A percentile compares a stretch with the other conserved stretches of the same genome.
Evolutionary conservation across 176 grass and related monocot genomes (phyloP).

Genomic region (Bromus sterilis): DNA sequence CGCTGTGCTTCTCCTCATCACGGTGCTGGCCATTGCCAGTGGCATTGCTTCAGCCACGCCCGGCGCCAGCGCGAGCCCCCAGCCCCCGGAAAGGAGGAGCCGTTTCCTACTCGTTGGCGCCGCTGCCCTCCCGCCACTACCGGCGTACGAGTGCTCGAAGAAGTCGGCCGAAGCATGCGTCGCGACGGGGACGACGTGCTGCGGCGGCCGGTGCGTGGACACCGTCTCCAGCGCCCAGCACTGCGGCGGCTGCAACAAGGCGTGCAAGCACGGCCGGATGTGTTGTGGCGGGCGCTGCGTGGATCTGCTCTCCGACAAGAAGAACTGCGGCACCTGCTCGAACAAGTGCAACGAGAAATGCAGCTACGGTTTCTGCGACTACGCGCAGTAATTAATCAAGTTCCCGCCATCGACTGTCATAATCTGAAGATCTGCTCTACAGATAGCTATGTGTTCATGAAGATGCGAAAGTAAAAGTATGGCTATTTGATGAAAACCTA

Average conservation of each 20-base stretch:
- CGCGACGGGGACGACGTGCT: background rate
- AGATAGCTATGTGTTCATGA: too few species aligned
- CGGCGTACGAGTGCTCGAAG: background rate
- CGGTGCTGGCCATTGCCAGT: background rate
- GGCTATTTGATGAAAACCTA: too few species aligned
- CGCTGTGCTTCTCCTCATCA: background rate
- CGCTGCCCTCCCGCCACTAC: background rate
- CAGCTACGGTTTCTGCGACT: background rate
- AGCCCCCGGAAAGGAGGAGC: background rate
- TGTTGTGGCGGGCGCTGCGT: background rate
- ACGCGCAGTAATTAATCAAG: background rate
- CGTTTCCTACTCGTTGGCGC: background rate
- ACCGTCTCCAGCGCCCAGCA: background rate
- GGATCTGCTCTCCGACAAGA: background rate
- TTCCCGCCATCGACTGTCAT: too few species aligned
- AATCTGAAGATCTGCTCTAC: too few species aligned
- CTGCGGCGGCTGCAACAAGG: background rate
- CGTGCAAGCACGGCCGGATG: background rate
- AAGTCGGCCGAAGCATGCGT: conserved; percentile 16
- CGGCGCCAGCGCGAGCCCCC: background rate
- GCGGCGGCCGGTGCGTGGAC: background rate
- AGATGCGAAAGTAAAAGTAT: too few species aligned
- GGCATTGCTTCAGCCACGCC: background rate
- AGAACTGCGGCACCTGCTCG: background rate
- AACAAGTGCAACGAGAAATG: background rate